These are phyloP conservation scores for Thalassiosira exigua DNA, from an alignment of 352 stramenopile species.

Conservation along the genomic window DNA sequence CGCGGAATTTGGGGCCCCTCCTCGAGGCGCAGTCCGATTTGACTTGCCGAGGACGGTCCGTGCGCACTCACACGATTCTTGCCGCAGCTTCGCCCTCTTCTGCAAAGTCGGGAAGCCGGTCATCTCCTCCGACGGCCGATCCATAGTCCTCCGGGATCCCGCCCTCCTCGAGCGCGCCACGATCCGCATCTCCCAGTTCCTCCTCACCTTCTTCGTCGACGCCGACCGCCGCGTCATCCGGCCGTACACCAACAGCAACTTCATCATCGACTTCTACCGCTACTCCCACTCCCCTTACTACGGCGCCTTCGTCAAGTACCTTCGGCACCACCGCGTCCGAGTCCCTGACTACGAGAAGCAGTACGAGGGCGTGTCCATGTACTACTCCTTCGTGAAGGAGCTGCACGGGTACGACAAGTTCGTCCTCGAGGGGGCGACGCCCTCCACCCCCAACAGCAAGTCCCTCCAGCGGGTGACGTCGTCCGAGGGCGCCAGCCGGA, in stretches of 20 bases:
- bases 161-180: slow-evolving; percentile 54
- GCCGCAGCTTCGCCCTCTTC: slow-evolving; percentile 59
- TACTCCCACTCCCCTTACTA: slow-evolving; percentile 62
- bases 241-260: slow-evolving; percentile 71
- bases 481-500: slow-evolving; percentile 49
- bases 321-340: slow-evolving; percentile 33
- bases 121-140: slow-evolving; percentile 42
- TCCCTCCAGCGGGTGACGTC: slow-evolving; percentile 51
- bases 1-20: not conserved
- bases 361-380: slow-evolving; percentile 53
- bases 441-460: slow-evolving; percentile 67
- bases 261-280: slow-evolving; percentile 67
- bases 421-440: slow-evolving; percentile 57
- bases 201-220: slow-evolving; percentile 69
- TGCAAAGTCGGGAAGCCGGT: slow-evolving; percentile 61
- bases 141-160: slow-evolving; percentile 44
- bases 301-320: slow-evolving; percentile 47
- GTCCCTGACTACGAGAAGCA: slow-evolving; percentile 61
- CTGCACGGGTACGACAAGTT: slow-evolving; percentile 68
- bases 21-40: no score
- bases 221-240: slow-evolving; percentile 42
- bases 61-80: not conserved
- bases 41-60: no score
- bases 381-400: slow-evolving; percentile 55
- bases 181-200: slow-evolving; percentile 53